A percentile compares a stretch with the other conserved stretches of the same genome.
phyloP scores from a whole-genome alignment of 257 asterid genomes.

The Anisodus tanguticus region DNA sequence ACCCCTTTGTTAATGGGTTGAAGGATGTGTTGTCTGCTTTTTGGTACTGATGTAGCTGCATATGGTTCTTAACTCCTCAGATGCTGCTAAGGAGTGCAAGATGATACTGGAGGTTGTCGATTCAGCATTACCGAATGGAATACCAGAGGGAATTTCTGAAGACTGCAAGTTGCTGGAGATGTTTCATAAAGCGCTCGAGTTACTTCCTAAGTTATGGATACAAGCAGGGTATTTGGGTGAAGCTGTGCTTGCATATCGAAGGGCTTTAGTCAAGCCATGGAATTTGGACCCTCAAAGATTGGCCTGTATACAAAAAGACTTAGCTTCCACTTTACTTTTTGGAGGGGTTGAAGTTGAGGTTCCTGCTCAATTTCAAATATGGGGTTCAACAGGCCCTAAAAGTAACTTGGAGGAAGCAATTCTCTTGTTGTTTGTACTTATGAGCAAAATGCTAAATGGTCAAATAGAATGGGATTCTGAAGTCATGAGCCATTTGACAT shows the following conservation, averaged over 20 bases:
- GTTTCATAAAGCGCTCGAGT: conserved; percentile 78
- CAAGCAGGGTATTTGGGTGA: conserved; percentile 68
- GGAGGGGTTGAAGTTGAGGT: conserved; percentile 70
- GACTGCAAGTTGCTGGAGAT: conserved; percentile 73
- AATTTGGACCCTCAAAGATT: conserved; percentile 64
- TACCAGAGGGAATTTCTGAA: conserved; percentile 48
- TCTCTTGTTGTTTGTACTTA: conserved; percentile 67
- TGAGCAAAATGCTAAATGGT: conserved; percentile 58
- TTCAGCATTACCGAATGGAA: conserved; percentile 78
- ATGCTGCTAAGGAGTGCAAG: conserved; percentile 91
- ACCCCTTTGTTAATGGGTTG: too few species aligned
- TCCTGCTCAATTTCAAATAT: conserved; percentile 46
- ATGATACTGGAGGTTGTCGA: conserved; percentile 76
- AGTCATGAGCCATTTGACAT: conserved; percentile 69
- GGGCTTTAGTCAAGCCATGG: conserved; percentile 80
- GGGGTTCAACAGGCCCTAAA: conserved; percentile 44
- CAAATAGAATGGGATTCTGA: conserved; percentile 82
- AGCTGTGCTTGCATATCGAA: conserved; percentile 71
- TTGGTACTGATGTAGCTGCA: conserved; percentile 26
- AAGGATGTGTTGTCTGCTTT: conserved; percentile 27
- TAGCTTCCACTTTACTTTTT: conserved; percentile 66
- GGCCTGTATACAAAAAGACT: conserved; percentile 71
- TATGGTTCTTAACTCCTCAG: conserved; percentile 38
- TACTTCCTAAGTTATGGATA: conserved; percentile 79
- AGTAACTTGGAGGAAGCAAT: conserved; percentile 75